Percentiles rank a stretch among this genome's conserved stretches.
Conservation (phyloP, 495 filamentous ascomycete genomes). For the Lophiotrema nucula region DNA sequence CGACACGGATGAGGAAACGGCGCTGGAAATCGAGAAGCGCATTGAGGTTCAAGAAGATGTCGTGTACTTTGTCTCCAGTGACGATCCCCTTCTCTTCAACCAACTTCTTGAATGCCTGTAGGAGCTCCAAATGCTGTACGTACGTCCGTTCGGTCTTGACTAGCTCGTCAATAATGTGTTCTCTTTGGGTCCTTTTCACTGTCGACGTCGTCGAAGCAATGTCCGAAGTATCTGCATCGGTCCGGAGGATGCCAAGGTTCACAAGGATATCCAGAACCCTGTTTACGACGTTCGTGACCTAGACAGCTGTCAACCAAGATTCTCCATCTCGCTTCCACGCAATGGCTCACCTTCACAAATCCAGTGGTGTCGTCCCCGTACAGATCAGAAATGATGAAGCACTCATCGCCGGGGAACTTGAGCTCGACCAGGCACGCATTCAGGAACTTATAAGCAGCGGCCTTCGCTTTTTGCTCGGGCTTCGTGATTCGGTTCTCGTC, state of each 20-base stretch:
- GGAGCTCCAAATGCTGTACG: conserved; percentile 93
- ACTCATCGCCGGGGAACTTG: conserved; percentile 72
- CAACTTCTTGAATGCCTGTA: conserved; percentile 88
- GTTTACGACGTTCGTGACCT: conserved; percentile 81
- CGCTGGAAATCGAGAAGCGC: conserved; percentile 92
- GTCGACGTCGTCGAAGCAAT: conserved; percentile 33
- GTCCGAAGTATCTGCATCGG: conserved; percentile 30
- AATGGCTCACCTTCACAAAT: conserved; percentile 77
- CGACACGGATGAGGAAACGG: conserved; percentile 88
- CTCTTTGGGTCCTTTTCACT: conserved; percentile 67
- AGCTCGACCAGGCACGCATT: conserved; percentile 70
- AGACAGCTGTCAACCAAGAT: too few relatives aligned
- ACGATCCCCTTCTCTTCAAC: conserved; percentile 84
- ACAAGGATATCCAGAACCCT: conserved; percentile 85
- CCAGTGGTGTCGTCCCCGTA: conserved; percentile 94
- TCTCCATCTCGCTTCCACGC: too few relatives aligned
- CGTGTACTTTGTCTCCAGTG: conserved; percentile 85
- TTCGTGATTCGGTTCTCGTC: conserved; percentile 54
- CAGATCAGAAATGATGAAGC: conserved; percentile 87
- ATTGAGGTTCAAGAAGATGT: conserved; percentile 96
- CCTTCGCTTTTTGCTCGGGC: conserved; percentile 64
- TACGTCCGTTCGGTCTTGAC: conserved; percentile 95
- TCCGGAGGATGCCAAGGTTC: conserved; percentile 61
- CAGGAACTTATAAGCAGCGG: conserved; percentile 68
- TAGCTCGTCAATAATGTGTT: conserved; percentile 85